Percentiles rank a stretch among this genome's conserved stretches.
These are phyloP conservation scores for Penicillium concentricum DNA, from an alignment of 2,329 filamentous ascomycete species.

Conservation along the genomic window DNA sequence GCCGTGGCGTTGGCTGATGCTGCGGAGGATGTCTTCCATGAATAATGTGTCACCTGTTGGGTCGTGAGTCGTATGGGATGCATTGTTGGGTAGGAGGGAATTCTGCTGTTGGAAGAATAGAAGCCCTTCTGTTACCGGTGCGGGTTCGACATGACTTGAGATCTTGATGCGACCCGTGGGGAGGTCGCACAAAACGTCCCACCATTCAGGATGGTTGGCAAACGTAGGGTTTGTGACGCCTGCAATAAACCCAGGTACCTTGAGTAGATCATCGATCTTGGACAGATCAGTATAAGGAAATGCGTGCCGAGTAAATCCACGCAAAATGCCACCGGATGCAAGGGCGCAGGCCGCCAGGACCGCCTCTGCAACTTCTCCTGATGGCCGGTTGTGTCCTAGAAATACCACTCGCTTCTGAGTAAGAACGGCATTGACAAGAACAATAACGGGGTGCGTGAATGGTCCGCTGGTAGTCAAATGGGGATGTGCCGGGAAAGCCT, in stretches of 20 bases:
- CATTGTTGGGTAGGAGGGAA: slow-evolving; percentile 25
- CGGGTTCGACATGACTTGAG: slow-evolving; percentile 78
- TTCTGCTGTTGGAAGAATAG: slow-evolving; percentile 79
- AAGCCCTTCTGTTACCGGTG: slow-evolving; percentile 78
- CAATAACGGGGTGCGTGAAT: slow-evolving; percentile 89
- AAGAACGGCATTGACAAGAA: slow-evolving; percentile 88
- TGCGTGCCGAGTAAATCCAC: slow-evolving; percentile 91
- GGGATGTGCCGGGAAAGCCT: slow-evolving; percentile 81
- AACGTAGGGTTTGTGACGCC: slow-evolving; percentile 98
- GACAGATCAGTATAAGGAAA: slow-evolving; percentile 98
- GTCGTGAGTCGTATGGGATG: slow-evolving; percentile 51
- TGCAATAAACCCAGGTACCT: slow-evolving; percentile 95
- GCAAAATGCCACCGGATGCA: slow-evolving; percentile 84
- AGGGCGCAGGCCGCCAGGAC: slow-evolving; percentile 94
- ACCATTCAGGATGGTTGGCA: slow-evolving; percentile 93
- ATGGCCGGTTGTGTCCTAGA: slow-evolving; percentile 89
- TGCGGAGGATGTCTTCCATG: slow-evolving; percentile 80
- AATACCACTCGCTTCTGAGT: slow-evolving; percentile 98
- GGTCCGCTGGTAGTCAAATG: slow-evolving; percentile 91
- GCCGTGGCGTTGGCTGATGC: slow-evolving; percentile 81
- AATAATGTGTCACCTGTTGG: slow-evolving; percentile 84
- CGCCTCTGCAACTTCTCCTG: slow-evolving; percentile 95
- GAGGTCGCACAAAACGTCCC: slow-evolving; percentile 93
- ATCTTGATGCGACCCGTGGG: slow-evolving; percentile 93
- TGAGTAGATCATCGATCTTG: slow-evolving; percentile 93